A percentile compares a stretch with the other conserved stretches of the same genome.
These are phyloP conservation scores for Simplicillium sp. DNA, from an alignment of 2,329 filamentous ascomycete species.

Conservation along the genomic window DNA sequence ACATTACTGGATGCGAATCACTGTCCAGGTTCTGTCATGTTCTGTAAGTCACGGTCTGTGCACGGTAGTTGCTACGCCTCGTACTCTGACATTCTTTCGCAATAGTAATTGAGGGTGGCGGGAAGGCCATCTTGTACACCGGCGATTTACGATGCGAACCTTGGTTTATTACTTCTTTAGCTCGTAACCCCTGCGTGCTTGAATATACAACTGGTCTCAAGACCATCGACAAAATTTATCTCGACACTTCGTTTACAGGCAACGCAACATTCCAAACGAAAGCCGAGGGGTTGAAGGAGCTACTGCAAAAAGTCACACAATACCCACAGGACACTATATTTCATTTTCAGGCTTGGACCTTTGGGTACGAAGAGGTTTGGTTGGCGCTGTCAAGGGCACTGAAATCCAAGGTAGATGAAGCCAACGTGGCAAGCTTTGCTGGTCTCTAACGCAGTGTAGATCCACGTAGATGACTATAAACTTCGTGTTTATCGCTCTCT, in stretches of 20 bases:
- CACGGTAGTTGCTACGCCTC: background rate
- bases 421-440: background rate
- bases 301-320: conserved; percentile 55
- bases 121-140: conserved; percentile 73
- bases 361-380: conserved; percentile 87
- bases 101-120: conserved; percentile 63
- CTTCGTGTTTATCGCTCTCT: conserved; percentile 58
- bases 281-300: conserved; percentile 64
- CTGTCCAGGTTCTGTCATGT: conserved; percentile 86
- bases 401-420: conserved; percentile 42
- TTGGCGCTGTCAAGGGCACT: conserved; percentile 65
- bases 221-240: conserved; percentile 69
- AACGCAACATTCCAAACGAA: conserved; percentile 47
- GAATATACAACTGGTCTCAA: conserved; percentile 62
- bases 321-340: conserved; percentile 72
- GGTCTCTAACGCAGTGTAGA: conserved; percentile 26
- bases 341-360: conserved; percentile 83
- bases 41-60: conserved; percentile 36
- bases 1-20: conserved; percentile 90
- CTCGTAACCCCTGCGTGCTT: conserved; percentile 61
- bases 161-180: conserved; percentile 73
- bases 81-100: background rate
- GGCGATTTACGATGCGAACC: conserved; percentile 79
- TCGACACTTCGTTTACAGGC: conserved; percentile 71
- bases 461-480: conserved; percentile 81